phyloP scores from a whole-genome alignment of 1,139 yeast genomes.

The Pichia kudriavzevii region DNA sequence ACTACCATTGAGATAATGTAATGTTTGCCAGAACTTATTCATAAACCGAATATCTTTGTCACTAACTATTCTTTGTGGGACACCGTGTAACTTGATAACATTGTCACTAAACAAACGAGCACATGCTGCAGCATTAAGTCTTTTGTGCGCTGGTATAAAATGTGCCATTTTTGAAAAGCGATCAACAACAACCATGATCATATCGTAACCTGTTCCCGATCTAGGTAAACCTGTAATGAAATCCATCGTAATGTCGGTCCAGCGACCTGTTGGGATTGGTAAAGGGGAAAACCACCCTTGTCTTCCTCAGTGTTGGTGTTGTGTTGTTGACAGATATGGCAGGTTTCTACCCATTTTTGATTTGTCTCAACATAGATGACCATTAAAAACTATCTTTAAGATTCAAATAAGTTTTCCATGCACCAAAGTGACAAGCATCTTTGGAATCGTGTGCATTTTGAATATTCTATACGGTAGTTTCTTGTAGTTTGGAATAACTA shows the following conservation, averaged over 20 bases:
- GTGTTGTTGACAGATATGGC: conserved; percentile 2
- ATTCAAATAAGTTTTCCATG: not conserved
- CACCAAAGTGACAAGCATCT: conserved; percentile 5
- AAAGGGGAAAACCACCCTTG: conserved; percentile 6
- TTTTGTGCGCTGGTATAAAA: conserved; percentile 1
- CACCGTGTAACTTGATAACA: not conserved
- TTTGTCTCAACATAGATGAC: conserved; percentile 1
- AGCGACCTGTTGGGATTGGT: conserved; percentile 3
- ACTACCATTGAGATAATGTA: not conserved
- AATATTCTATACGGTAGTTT: not conserved
- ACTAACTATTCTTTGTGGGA: not conserved
- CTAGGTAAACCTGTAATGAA: conserved; percentile 5
- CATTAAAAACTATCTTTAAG: conserved; percentile 1
- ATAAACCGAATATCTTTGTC: not conserved
- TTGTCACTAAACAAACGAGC: not conserved
- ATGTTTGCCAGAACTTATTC: not conserved
- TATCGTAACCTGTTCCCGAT: conserved; percentile 1
- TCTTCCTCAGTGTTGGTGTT: not conserved
- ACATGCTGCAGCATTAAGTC: not conserved
- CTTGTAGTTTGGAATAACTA: not conserved
- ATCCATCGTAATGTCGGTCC: conserved; percentile 6
- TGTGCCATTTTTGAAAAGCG: conserved; percentile 6
- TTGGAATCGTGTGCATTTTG: not conserved
- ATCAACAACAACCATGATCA: conserved; percentile 4
- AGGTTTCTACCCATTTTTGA: not conserved